phyloP scores from a whole-genome alignment of 2,329 filamentous ascomycete genomes.

The Sporothrix pallida region DNA sequence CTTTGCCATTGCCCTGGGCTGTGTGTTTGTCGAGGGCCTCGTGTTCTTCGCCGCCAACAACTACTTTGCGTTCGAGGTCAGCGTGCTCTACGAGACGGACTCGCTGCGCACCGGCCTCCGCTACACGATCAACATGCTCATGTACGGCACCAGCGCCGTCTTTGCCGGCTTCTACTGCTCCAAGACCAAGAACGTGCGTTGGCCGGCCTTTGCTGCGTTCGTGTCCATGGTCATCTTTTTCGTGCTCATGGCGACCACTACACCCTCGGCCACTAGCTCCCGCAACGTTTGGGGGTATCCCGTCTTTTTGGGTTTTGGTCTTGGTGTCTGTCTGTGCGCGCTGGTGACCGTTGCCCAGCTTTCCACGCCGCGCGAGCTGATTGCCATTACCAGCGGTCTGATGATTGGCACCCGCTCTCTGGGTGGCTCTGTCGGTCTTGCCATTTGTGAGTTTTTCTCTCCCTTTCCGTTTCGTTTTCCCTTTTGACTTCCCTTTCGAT shows the following conservation, averaged over 20 bases:
- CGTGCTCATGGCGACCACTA: constrained; percentile 41
- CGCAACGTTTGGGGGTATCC: constrained; percentile 47
- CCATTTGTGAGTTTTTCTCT: constrained; percentile 43
- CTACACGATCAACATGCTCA: constrained; percentile 46
- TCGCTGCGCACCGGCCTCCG: constrained; percentile 44
- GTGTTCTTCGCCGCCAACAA: constrained; percentile 51
- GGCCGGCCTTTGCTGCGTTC: constrained; percentile 42
- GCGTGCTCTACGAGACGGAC: constrained; percentile 46
- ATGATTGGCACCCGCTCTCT: constrained; percentile 50
- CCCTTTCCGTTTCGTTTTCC: no score
- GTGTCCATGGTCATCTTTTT: constrained; percentile 43
- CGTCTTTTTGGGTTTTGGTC: constrained; percentile 26
- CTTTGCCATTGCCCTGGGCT: constrained; percentile 46
- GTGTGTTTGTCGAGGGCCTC: constrained; percentile 48
- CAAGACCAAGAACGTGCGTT: constrained; percentile 41
- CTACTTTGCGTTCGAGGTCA: constrained; percentile 51
- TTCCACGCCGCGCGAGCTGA: constrained; percentile 47
- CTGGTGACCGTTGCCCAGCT: constrained; percentile 44
- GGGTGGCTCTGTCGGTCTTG: constrained; percentile 57
- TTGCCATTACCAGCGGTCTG: constrained; percentile 43
- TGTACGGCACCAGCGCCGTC: constrained; percentile 42
- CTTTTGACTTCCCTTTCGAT: not conserved
- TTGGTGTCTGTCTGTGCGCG: constrained; percentile 37
- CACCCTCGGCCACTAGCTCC: constrained; percentile 36
- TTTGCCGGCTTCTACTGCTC: constrained; percentile 45